These are phyloP conservation scores for Sporothrix schenckii DNA, from an alignment of 2,329 filamentous ascomycete species.

Conservation along the genomic window DNA sequence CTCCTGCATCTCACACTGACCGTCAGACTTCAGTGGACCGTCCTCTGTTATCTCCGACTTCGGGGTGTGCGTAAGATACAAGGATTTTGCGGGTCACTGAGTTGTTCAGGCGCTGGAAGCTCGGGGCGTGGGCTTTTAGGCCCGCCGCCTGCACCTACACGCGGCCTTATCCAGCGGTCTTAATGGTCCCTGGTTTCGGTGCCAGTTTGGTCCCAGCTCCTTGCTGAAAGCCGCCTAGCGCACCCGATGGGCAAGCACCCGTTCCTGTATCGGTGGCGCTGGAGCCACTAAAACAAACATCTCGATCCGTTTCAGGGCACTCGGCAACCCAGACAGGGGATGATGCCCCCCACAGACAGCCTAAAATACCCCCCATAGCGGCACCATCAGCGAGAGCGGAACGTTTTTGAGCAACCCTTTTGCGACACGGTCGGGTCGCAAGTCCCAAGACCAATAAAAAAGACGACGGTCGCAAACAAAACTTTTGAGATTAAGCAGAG, in stretches of 20 bases:
- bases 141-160: neutral
- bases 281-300: neutral
- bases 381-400: conserved; percentile 12
- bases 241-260: neutral
- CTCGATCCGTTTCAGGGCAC: neutral
- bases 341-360: neutral
- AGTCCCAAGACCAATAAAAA: neutral
- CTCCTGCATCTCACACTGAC: neutral
- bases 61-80: neutral
- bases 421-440: conserved; percentile 18
- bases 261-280: conserved; percentile 18
- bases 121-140: neutral
- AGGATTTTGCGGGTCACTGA: conserved; percentile 19
- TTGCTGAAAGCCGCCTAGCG: conserved; percentile 25
- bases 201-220: conserved; percentile 17
- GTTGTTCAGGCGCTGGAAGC: conserved; percentile 10
- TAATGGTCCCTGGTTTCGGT: neutral
- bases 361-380: neutral
- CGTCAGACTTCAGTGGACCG: neutral
- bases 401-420: neutral
- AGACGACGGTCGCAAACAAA: conserved; percentile 5
- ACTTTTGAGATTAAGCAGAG: neutral
- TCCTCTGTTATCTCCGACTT: conserved; percentile 26
- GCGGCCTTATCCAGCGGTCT: conserved; percentile 1
- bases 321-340: neutral